Conservation (phyloP, 2,329 filamentous ascomycete species). For the Fusarium abutilonis region DNA sequence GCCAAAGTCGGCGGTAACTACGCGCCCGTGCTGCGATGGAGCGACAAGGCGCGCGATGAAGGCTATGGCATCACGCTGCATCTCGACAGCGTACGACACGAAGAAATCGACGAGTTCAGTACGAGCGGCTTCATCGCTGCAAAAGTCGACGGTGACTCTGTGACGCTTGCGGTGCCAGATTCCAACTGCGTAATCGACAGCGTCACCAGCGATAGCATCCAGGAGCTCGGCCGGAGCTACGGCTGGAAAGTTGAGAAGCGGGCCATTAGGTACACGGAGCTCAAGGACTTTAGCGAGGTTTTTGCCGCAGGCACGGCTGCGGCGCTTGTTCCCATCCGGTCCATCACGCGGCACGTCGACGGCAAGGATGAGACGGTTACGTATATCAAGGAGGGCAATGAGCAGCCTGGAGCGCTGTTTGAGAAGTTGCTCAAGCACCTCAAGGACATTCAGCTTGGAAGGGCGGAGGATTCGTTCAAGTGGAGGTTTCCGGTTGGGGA, state of each 20-base stretch:
- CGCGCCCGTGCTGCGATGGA: constrained; percentile 88
- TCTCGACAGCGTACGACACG: constrained; percentile 83
- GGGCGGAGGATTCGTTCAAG: constrained; percentile 77
- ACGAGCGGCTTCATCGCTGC: constrained; percentile 93
- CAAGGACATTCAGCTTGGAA: constrained; percentile 87
- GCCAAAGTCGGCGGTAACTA: constrained; percentile 98
- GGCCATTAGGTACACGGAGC: constrained; percentile 70
- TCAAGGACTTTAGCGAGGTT: constrained; percentile 72
- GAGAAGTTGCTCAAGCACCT: constrained; percentile 77
- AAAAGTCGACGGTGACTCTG: constrained; percentile 64
- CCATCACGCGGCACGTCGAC: constrained; percentile 75
- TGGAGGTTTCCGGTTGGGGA: constrained; percentile 69
- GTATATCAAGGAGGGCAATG: constrained; percentile 64
- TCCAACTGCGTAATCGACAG: constrained; percentile 87
- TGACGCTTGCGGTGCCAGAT: constrained; percentile 86
- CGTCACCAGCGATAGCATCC: constrained; percentile 83
- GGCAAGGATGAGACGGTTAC: constrained; percentile 59
- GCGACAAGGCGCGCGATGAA: constrained; percentile 78
- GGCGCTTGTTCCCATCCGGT: constrained; percentile 88
- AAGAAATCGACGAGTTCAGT: constrained; percentile 94
- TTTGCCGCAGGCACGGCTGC: constrained; percentile 93
- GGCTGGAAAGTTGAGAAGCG: constrained; percentile 87
- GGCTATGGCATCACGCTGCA: constrained; percentile 96
- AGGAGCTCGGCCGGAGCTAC: constrained; percentile 77
- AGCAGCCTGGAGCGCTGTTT: constrained; percentile 79